Evolutionary conservation across 1,139 yeast species (phyloP), one percentile per base, ranked within the genome.

Genomic region (Yamadazyma blattariae): DNA sequence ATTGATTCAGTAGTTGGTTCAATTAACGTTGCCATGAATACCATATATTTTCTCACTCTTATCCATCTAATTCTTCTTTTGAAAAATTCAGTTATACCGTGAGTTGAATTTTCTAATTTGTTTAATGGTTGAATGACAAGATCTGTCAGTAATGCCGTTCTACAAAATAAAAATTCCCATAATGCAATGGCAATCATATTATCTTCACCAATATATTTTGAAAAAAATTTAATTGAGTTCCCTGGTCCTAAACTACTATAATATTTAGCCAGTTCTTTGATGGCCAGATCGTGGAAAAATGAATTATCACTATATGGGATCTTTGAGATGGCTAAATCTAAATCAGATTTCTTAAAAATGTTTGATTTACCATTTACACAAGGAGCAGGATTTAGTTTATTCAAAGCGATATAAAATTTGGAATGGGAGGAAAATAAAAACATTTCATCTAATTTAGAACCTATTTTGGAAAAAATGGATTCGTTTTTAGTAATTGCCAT

Each of bases 301-400:
- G 42, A 37, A 28, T 46, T 46, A 23, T 47, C 30, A 7, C 26
- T 31, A 26, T 36, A 32, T 0, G 69, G 61, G 15, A 64, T 63
- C 25, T 40, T 60, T 30, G 62, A 52, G n/a, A 82, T 88, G 0
- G 94, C 81, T 16, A 45, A 48, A 55, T 86, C 94, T 27, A 88
- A 59, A 37, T 78, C 87, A 1, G 87, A 76, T 32, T 78, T 69
- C 15, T 94, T 67, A 56, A 85, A 88, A 32, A 88, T 52, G 54
- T 88, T 88, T 16, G 95, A 84, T 56, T 89, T 88, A n/a, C 96
- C 96, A 67, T 85, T 88, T 33, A 88, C 95, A 60, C 96, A 88
- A 0, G 96, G 95, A 0, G 95, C 95, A 16, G 86, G 61, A n/a
- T 82, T 77, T 12, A 83, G 61, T 41, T 79, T 76, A 55, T 88